Conservation (phyloP, 345 rosid species). For the Populus alba region DNA sequence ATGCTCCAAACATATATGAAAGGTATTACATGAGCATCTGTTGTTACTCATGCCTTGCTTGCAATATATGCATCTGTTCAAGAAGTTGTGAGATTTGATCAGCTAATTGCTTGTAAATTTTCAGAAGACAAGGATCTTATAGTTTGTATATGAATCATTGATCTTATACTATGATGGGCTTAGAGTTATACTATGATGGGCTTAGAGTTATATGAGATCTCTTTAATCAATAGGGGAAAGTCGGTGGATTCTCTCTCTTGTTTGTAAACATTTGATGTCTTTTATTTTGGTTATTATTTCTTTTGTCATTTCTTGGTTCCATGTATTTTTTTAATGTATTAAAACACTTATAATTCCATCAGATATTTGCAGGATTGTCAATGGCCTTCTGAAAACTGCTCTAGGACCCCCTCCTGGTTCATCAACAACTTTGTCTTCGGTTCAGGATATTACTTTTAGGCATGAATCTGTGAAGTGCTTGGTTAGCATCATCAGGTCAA, state of each 20-base stretch:
- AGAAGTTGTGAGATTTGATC: neutral
- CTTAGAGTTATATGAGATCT: neutral
- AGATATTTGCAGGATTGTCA: conserved; percentile 98
- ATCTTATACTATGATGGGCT: neutral
- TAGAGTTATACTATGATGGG: neutral
- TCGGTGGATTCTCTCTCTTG: neutral
- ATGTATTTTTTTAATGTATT: conserved; percentile 39
- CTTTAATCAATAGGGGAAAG: neutral
- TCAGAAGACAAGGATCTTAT: neutral
- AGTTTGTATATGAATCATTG: neutral
- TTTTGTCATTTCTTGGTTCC: neutral
- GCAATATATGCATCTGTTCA: neutral
- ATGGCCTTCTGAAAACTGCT: conserved; percentile 92
- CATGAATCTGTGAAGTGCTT: conserved; percentile 96
- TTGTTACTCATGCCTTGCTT: neutral
- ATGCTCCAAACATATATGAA: conserved; percentile 90
- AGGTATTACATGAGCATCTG: conserved; percentile 48
- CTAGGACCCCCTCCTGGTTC: conserved; percentile 93
- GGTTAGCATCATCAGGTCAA: conserved; percentile 75
- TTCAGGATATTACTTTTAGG: conserved; percentile 82
- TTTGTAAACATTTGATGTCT: neutral
- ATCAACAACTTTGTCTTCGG: conserved; percentile 70
- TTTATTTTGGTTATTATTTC: neutral
- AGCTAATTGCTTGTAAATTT: neutral
- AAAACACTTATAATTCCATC: conserved; percentile 88